Evolutionary conservation across 1,139 yeast genomes (phyloP), one percentile per base, ranked within the genome.

Genomic region (Blastobotrys aristatus): DNA sequence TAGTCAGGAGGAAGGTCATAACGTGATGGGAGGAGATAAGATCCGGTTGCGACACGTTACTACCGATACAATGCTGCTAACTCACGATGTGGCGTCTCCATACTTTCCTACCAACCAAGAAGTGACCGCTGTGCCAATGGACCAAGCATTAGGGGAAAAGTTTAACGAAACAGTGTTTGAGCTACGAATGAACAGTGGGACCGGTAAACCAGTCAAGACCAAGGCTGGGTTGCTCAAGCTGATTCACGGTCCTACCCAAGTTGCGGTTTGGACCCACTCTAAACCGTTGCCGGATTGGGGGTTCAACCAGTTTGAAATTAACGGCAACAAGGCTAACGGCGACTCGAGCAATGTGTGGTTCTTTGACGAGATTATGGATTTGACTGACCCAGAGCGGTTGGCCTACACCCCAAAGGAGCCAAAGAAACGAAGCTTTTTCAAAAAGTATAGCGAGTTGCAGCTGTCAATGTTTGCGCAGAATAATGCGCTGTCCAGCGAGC

Each of bases 41-140:
- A 71, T 94, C 50, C 83, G 97, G 69, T 73, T 92, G 51, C 82
- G 79, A 65, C 99, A 92, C 59, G 78, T 88, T 34, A 80, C 75
- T 16, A 90, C 97, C 2, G 77, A 88, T 52, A 84, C 95, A 2
- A 84, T 71, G 58, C 69, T 92, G 54, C 72, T 88, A 57, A 80
- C 98, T 26, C 99, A 92, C 64, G 99, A 92, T 65, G 98, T 92
- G 46, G 98, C 98, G 1, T 90, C 97, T n/a, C 97, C 97, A 27
- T 73, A 80, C 53, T 84, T 70, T 62, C 83, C 96, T 43, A 88
- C 97, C 17, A 87, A 90, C 64, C 96, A 90, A 67, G 97, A 90
- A 68, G 82, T 90, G 61, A 85, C 95, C 2, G 79, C 95, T 30
- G 82, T 82, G 11, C 65, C 76, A 40, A 72, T 70, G 27, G 95